Evolutionary conservation across 2,329 filamentous ascomycete genomes (phyloP).

Genomic region (Beauveria caledonica): DNA sequence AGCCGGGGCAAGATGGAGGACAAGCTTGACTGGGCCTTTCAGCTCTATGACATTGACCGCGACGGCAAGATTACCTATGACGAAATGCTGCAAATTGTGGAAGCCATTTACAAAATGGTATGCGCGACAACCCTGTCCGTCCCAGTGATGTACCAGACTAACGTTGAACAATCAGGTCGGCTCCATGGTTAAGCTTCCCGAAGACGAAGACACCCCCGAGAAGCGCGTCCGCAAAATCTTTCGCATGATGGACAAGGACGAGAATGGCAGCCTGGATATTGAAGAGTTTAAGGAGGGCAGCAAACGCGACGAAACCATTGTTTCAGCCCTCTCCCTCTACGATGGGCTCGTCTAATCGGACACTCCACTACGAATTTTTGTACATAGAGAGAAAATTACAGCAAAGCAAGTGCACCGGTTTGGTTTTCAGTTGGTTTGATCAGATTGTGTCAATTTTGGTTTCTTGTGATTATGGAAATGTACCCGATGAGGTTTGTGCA

Average conservation of each 20-base stretch:
- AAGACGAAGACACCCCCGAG: constrained; percentile 98
- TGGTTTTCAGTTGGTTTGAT: background rate
- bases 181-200: constrained; percentile 97
- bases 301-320: constrained; percentile 97
- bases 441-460: background rate
- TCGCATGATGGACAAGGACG: constrained; percentile 99
- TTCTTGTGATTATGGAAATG: background rate
- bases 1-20: constrained; percentile 98
- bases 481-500: background rate
- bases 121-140: constrained; percentile 10
- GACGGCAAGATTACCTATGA: constrained; percentile 99
- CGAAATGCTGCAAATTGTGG: constrained; percentile 97
- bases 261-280: constrained; percentile 94
- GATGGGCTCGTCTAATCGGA: constrained; percentile 72
- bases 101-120: constrained; percentile 99
- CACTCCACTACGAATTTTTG: background rate
- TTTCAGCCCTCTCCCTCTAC: constrained; percentile 91
- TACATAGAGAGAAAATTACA: constrained; percentile 6
- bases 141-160: background rate
- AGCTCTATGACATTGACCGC: constrained; percentile 97
- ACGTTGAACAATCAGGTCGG: constrained; percentile 57
- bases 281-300: constrained; percentile 98
- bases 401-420: constrained; percentile 7
- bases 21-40: constrained; percentile 98
- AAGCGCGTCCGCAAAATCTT: constrained; percentile 98